phyloP scores from a whole-genome alignment of 2,329 filamentous ascomycete species.

The Claviceps pusilla region DNA sequence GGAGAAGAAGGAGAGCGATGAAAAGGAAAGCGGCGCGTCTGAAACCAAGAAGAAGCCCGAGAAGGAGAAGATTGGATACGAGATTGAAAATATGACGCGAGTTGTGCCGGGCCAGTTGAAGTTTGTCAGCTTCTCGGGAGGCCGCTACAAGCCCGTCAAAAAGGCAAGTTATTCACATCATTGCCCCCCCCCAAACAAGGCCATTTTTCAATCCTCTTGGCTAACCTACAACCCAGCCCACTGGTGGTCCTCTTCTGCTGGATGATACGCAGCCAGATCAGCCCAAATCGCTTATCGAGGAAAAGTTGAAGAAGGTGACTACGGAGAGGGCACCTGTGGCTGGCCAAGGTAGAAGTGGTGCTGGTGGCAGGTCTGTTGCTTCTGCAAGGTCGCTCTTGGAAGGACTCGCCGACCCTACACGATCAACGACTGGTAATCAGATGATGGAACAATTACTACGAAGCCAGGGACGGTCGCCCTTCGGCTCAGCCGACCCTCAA shows the following conservation, averaged over 20 bases:
- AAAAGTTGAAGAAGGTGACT: slow-evolving; percentile 75
- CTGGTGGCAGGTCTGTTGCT: slow-evolving; percentile 18
- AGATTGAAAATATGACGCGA: slow-evolving; percentile 91
- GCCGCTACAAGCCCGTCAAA: slow-evolving; percentile 81
- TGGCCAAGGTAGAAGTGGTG: slow-evolving; percentile 17
- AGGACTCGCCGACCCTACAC: slow-evolving; percentile 18
- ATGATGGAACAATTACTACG: slow-evolving; percentile 30
- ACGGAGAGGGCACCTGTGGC: slow-evolving; percentile 47
- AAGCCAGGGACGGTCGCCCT: slow-evolving; percentile 20
- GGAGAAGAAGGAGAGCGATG: slow-evolving; percentile 33
- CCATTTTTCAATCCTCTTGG: not conserved
- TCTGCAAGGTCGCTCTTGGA: slow-evolving; percentile 20
- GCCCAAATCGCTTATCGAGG: slow-evolving; percentile 66
- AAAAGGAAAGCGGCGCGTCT: slow-evolving; percentile 30
- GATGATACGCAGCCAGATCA: slow-evolving; percentile 69
- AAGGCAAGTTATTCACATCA: slow-evolving; percentile 42
- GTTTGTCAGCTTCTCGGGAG: slow-evolving; percentile 83
- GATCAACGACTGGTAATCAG: slow-evolving; percentile 17
- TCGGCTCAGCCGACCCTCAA: slow-evolving; percentile 16
- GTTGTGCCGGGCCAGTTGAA: slow-evolving; percentile 87
- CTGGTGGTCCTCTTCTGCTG: slow-evolving; percentile 84
- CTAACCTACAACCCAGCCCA: slow-evolving; percentile 37
- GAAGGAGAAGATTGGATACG: slow-evolving; percentile 93
- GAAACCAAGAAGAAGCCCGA: slow-evolving; percentile 77
- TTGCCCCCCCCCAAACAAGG: not conserved